Percentiles rank a stretch among this genome's conserved stretches.
Evolutionary conservation across 768 basidiomycete genomes (phyloP).

Genomic region (Auricularia heimuer): DNA sequence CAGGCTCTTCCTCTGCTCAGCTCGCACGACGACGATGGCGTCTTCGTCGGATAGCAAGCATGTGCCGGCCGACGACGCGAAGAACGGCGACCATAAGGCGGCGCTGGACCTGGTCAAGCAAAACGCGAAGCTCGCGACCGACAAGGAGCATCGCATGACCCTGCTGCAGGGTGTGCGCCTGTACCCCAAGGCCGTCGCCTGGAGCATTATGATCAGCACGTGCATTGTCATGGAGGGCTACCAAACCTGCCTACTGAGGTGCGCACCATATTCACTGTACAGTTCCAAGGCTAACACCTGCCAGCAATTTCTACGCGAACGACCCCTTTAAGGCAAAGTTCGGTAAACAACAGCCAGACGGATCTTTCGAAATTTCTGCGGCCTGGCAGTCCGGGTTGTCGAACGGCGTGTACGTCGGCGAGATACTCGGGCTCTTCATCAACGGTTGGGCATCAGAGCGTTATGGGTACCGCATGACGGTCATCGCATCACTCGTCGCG

Average conservation of each 20-base stretch:
- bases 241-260: conserved; percentile 7
- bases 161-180: conserved; percentile 20
- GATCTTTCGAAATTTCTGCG: conserved; percentile 23
- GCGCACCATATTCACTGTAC: not conserved
- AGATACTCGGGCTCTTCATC: conserved; percentile 12
- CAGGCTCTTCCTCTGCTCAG: too few species aligned
- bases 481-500: conserved; percentile 19
- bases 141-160: conserved; percentile 22
- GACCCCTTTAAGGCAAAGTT: conserved; percentile 11
- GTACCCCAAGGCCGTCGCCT: conserved; percentile 26
- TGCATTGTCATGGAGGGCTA: conserved; percentile 5
- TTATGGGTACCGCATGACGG: conserved; percentile 23
- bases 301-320: conserved; percentile 10
- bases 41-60: too few species aligned
- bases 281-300: not conserved
- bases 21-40: too few species aligned
- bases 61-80: too few species aligned
- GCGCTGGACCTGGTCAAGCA: not conserved
- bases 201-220: conserved; percentile 18
- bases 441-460: conserved; percentile 18
- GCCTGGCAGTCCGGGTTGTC: conserved; percentile 27
- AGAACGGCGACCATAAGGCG: too few species aligned
- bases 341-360: conserved; percentile 11
- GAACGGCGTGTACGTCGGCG: conserved; percentile 19
- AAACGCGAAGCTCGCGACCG: conserved; percentile 10